phyloP scores from a whole-genome alignment of 805 yeast species.

The Yamadazyma paraphyllophila region DNA sequence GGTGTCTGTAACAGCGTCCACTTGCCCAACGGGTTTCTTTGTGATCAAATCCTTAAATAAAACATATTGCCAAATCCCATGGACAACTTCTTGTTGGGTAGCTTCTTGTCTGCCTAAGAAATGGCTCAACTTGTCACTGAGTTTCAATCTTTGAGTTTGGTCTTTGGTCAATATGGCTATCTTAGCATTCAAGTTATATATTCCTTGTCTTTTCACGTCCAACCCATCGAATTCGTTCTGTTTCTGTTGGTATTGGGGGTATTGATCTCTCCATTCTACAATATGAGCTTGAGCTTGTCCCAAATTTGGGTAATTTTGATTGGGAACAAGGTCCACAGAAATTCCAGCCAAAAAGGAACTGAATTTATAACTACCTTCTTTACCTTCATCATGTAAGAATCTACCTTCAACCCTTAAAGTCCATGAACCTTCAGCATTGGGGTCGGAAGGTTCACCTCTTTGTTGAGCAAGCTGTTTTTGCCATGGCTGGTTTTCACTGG shows the following conservation, averaged over 20 bases:
- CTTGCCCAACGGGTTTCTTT: conserved; percentile 28
- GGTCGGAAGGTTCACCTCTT: conserved; percentile 18
- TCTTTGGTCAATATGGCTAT: conserved; percentile 76
- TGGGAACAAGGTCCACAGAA: conserved; percentile 66
- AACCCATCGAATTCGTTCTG: conserved; percentile 70
- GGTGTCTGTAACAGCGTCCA: conserved; percentile 37
- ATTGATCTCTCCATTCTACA: conserved; percentile 88
- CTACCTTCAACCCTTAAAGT: conserved; percentile 87
- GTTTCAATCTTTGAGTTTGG: conserved; percentile 61
- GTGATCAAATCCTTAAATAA: conserved; percentile 59
- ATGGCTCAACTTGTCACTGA: conserved; percentile 62
- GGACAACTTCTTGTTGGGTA: conserved; percentile 83
- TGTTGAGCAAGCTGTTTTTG: conserved; percentile 31
- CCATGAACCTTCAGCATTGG: conserved; percentile 58
- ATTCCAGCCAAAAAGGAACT: conserved; percentile 80
- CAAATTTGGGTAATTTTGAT: conserved; percentile 36
- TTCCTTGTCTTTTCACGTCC: conserved; percentile 80
- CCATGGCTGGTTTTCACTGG: conserved; percentile 89
- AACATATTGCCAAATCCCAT: conserved; percentile 75
- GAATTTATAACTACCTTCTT: conserved; percentile 45
- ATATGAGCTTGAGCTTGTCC: conserved; percentile 38
- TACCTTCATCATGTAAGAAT: conserved; percentile 49
- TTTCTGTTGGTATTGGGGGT: conserved; percentile 6
- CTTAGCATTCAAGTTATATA: conserved; percentile 52
- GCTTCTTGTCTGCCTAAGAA: conserved; percentile 75